Evolutionary conservation across 2,329 filamentous ascomycete genomes (phyloP), one percentile per base, ranked within the genome.

Genomic region (Diaporthe sp.): DNA sequence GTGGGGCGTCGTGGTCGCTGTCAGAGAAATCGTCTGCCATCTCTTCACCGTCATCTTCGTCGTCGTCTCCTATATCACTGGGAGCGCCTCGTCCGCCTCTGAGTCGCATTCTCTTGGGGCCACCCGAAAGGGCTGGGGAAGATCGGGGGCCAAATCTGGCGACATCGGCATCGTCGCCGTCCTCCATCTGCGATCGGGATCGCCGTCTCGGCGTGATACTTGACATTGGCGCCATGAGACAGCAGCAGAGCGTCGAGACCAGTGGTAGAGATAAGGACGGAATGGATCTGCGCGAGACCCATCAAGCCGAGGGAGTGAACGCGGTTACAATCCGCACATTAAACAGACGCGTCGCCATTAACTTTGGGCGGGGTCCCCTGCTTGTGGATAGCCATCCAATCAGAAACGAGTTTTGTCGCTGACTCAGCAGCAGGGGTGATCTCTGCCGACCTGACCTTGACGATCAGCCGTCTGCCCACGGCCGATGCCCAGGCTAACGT

Each of bases 141-240:
- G 79, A 63, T 61, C 72, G 74, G 78, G 73, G 55, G 78, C 77
- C 73, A 75, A 75, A 72, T 7, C 70, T 68, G 25, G 55, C 68
- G 2, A 44, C 55, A 71, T 82, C 81, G 70, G 82, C 80, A 25
- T 84, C 81, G 58, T 84, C 82, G 17, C 82, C 81, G 74, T 81
- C 83, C 35, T 87, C 84, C 55, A 82, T 82, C 15, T 82, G 81
- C 30, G 83, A 81, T 70, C 87, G 86, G 73, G 85, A 82, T 27
- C 87, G 85, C 61, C 87, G 87, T 72, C 85, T 81, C 66, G 79
- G 76, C 37, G 78, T 74, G 55, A 78, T 71, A 39, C 77, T 76
- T n/a, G 81, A 74, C 82, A 83, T 83, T 47, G 55, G 71, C 66
- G 30, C 42, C 22, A 19, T 44, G 42, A 25, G 42, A 35, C 30